Percentiles rank a stretch among this genome's conserved stretches.
Conservation (phyloP, 2,329 filamentous ascomycete species). For the Helotiales sp. region DNA sequence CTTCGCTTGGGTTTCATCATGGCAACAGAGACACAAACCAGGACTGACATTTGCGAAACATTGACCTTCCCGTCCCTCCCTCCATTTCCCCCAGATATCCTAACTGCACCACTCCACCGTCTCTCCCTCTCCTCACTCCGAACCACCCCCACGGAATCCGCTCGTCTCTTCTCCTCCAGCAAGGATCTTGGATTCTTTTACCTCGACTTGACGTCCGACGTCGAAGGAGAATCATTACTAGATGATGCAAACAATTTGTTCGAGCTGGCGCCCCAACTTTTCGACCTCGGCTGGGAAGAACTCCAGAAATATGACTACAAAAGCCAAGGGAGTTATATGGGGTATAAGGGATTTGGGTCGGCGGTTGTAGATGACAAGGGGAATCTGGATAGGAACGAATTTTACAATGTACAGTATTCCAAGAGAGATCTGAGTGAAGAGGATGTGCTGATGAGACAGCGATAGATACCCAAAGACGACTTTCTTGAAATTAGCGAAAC, state of each 20-base stretch:
- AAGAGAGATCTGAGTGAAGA: background rate
- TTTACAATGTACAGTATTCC: constrained; percentile 26
- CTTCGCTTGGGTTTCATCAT: no score
- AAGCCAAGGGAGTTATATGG: constrained; percentile 24
- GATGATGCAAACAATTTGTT: constrained; percentile 24
- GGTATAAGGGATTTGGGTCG: constrained; percentile 29
- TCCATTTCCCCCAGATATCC: constrained; percentile 25
- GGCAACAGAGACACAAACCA: background rate
- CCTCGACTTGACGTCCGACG: constrained; percentile 24
- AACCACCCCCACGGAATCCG: constrained; percentile 11
- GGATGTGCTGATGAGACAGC: background rate
- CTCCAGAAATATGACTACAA: constrained; percentile 55
- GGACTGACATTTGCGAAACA: background rate
- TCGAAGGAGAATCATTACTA: constrained; percentile 24
- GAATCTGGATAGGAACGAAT: constrained; percentile 31
- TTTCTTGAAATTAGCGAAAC: constrained; percentile 22
- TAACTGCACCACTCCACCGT: constrained; percentile 25
- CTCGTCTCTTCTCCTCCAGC: constrained; percentile 22
- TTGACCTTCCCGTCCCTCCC: constrained; percentile 13
- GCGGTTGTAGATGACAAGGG: constrained; percentile 28
- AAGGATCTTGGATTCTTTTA: constrained; percentile 33
- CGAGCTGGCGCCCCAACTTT: constrained; percentile 23
- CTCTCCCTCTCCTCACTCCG: constrained; percentile 23
- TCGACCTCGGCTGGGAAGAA: constrained; percentile 47
- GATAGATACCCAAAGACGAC: constrained; percentile 31